Conservation (phyloP, 1,284 basidiomycete genomes). For the Trametes versicolor region DNA sequence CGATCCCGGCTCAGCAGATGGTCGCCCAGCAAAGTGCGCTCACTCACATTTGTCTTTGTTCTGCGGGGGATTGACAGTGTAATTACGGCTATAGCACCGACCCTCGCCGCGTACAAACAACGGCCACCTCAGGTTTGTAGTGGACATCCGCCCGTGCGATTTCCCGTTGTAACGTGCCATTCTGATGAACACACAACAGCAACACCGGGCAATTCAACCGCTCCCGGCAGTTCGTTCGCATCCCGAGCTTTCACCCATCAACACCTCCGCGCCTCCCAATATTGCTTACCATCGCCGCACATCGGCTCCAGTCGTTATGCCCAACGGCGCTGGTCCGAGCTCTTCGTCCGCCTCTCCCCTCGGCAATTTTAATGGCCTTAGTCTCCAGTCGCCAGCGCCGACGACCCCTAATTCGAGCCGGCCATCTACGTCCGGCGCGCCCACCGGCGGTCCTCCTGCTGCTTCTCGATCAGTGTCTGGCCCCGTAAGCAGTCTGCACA, state of each 20-base stretch:
- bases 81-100: not conserved
- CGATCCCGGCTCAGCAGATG: constrained; percentile 6
- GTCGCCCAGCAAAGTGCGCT: constrained; percentile 12
- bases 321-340: constrained; percentile 13
- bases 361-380: constrained; percentile 23
- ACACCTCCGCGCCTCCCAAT: constrained; percentile 13
- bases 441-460: not conserved
- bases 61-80: constrained; percentile 4
- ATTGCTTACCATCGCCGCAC: constrained; percentile 23
- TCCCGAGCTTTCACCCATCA: constrained; percentile 13
- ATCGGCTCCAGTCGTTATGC: constrained; percentile 22
- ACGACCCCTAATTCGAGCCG: constrained; percentile 19
- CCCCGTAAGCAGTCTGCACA: constrained; percentile 13
- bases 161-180: not conserved
- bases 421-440: constrained; percentile 16
- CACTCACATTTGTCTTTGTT: not conserved
- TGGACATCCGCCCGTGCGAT: not conserved
- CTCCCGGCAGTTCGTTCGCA: constrained; percentile 13
- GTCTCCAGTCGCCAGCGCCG: constrained; percentile 18
- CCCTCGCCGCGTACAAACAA: not conserved
- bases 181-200: not conserved
- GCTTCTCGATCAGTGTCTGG: constrained; percentile 2
- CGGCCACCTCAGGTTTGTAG: constrained; percentile 9
- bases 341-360: constrained; percentile 22
- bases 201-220: constrained; percentile 11